Evolutionary conservation across 345 rosid species (phyloP), one percentile per base, ranked within the genome.

Genomic region (Noccaea bulbosa): DNA sequence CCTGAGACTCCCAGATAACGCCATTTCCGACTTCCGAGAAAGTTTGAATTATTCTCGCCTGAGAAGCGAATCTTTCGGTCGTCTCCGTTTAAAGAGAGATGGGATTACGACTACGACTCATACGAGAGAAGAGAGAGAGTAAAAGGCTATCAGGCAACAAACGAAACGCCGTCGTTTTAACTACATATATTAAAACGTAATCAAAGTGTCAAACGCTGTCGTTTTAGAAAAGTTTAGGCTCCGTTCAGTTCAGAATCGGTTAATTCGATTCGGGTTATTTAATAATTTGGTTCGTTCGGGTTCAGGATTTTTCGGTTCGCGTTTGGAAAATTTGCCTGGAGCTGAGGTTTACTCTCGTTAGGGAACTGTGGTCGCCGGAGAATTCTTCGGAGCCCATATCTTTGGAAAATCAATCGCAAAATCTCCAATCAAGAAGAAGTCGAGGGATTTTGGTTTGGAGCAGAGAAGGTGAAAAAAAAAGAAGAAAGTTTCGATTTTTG

Each of bases 1-100:
- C 75, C 83, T 87, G 61, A 92, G 82, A 81, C 83, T 84, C 71
- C 89, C 96, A 32, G 80, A 74, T 35, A 83, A 81, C 59, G 90
- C 83, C 91, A 88, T 86, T 78, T 48, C 30, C 30, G 30, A 27
- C 4, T 27, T 27, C 30, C 30, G 30, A 27, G 30, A 57, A 38
- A 5, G 5, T 47, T 47, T 69, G 40, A 68, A 22, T 46, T 50
- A 27, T 57, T 58, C 30, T 62, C 73, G 74, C 64, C 59, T n/a
- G 65, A 54, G 73, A 60, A 45, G 16, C 35, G 62, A 61, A 52
- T 60, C 69, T 61, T 52, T 53, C 39, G 16, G 14, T 49, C 48
- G 73, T 62, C 67, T 52, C 61, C 20, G 67, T 66, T 66, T 60
- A 10, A 41, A 67, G 45, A 51, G 43, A 54, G 55, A 15, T 11